Evolutionary conservation across 257 asterid genomes (phyloP), one percentile per base, ranked within the genome.

Genomic region (Echites panduratus): DNA sequence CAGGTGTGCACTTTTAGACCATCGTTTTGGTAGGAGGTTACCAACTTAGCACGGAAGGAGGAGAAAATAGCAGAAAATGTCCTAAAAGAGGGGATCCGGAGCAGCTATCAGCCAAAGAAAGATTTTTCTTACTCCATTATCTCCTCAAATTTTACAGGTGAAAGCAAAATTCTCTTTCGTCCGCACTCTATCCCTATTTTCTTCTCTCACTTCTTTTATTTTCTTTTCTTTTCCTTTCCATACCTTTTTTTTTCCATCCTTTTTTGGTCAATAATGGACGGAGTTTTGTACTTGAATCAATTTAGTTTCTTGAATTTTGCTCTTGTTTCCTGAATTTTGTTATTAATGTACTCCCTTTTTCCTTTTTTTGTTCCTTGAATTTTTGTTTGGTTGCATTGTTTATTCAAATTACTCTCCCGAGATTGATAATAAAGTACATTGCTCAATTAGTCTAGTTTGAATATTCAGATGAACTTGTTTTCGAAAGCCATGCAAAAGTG

Each of bases 31-130:
- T 52, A 17, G 24, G 58, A 52, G 26, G 58, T 53, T 53, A 53
- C 3, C 58, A 6, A 19, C 22, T 14, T 9, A 44, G 56, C 65
- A 38, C 12, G 77, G 29, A 61, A 77, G 66, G 45, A 74, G 76
- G 75, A 66, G 70, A 75, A 76, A 50, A 68, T 24, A 49, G 69
- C 61, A 70, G 54, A 43, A 38, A 9, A 75, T 66, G 74, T 45
- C 85, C 91, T 70, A 44, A 73, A 83, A 77, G 73, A 27, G 24
- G 82, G 89, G 90, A 88, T 69, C 80, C 43, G 66, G 53, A 77
- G 24, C 53, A 79, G 66, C 61, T 72, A 70, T 66, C 66, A 73
- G 70, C 89, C 90, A 82, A 80, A 71, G 78, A 81, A 68, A 67
- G 40, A 73, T 66, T 70, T 50, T 53, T 74, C 85, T 78, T 80